Conservation (phyloP, 2,329 filamentous ascomycete species). For the Magnaporthiopsis rhizophila region DNA sequence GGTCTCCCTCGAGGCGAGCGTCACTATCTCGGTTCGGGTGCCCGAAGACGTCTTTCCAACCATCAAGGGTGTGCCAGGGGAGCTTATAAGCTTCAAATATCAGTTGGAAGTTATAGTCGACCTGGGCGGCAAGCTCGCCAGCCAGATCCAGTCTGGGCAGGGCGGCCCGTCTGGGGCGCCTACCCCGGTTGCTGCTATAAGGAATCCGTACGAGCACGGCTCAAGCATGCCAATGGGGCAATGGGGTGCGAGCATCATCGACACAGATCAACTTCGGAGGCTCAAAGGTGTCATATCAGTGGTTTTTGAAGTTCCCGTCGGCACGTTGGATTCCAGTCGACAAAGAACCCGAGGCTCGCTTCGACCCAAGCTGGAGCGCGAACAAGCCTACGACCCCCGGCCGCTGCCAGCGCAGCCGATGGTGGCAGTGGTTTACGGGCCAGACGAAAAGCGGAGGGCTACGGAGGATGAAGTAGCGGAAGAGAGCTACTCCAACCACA, state of each 20-base stretch:
- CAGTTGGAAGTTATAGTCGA: constrained; percentile 90
- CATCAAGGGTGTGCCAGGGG: constrained; percentile 79
- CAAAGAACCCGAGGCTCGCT: constrained; percentile 28
- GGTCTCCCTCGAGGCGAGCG: constrained; percentile 63
- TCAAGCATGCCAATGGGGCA: constrained; percentile 37
- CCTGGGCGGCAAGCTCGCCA: constrained; percentile 75
- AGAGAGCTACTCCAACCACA: neutral
- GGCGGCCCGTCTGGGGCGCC: constrained; percentile 28
- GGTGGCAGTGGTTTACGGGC: neutral
- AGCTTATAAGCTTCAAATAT: constrained; percentile 94
- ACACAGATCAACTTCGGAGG: constrained; percentile 76
- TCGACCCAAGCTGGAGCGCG: constrained; percentile 1
- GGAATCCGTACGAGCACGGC: constrained; percentile 27
- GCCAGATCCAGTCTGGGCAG: constrained; percentile 60
- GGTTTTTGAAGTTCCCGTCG: constrained; percentile 78
- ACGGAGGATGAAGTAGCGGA: neutral
- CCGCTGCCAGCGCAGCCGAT: constrained; percentile 5
- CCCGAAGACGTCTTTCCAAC: constrained; percentile 90
- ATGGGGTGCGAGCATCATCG: constrained; percentile 65
- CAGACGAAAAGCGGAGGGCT: constrained; percentile 3
- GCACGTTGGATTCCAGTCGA: constrained; percentile 68
- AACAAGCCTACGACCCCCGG: neutral
- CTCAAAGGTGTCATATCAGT: constrained; percentile 90
- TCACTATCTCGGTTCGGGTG: constrained; percentile 76
- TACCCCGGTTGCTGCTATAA: constrained; percentile 16